Conservation (phyloP, 2,329 filamentous ascomycete species). For the Cadophora sp. region DNA sequence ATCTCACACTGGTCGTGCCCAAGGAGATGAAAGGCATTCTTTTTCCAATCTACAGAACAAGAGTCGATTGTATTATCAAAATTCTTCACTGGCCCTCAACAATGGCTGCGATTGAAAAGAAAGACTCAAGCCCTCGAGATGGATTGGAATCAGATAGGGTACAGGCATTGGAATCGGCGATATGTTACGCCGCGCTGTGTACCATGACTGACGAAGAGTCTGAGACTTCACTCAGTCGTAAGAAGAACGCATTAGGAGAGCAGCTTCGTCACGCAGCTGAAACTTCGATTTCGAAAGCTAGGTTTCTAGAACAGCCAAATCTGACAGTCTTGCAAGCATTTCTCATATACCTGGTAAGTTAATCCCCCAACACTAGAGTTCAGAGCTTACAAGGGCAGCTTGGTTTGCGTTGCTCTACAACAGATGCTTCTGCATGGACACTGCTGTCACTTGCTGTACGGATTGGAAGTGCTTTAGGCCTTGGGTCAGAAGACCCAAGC, state of each 20-base stretch:
- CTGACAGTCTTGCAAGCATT: slow-evolving; percentile 23
- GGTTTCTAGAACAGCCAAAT: slow-evolving; percentile 21
- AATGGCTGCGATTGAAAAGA: background rate
- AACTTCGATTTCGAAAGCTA: slow-evolving; percentile 14
- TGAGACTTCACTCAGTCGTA: background rate
- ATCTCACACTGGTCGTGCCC: background rate
- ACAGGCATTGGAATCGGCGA: slow-evolving; percentile 18
- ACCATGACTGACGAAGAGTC: slow-evolving; percentile 20
- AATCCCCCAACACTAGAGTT: background rate
- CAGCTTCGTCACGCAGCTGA: slow-evolving; percentile 12
- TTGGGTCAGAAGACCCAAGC: slow-evolving; percentile 16
- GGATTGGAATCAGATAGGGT: background rate
- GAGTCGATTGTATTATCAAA: slow-evolving; percentile 23
- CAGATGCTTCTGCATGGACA: slow-evolving; percentile 16
- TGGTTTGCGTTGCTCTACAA: slow-evolving; percentile 18
- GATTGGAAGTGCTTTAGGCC: slow-evolving; percentile 17
- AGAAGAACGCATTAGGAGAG: background rate
- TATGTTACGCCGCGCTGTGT: slow-evolving; percentile 20
- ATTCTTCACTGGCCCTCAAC: slow-evolving; percentile 23
- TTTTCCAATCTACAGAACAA: slow-evolving; percentile 12
- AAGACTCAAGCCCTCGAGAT: background rate
- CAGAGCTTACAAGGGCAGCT: slow-evolving; percentile 8
- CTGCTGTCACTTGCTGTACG: slow-evolving; percentile 21
- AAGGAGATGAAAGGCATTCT: slow-evolving; percentile 11
- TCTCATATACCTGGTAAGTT: slow-evolving; percentile 24